Evolutionary conservation across 345 rosid species (phyloP).

Genomic region (Pistacia vera): DNA sequence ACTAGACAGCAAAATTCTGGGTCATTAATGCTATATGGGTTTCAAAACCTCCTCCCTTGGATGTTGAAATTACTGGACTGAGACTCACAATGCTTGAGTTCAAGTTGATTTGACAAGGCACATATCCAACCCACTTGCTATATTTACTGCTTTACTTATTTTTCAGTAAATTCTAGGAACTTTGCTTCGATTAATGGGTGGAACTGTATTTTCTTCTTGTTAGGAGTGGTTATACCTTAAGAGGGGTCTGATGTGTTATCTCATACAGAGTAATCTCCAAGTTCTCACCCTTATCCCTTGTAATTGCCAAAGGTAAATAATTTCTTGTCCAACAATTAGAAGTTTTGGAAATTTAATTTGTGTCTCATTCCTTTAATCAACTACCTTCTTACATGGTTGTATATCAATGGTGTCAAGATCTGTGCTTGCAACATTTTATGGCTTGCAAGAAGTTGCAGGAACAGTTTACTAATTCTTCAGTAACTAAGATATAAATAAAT

Average conservation of each 20-base stretch:
- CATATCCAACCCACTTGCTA: neutral
- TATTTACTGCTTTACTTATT: neutral
- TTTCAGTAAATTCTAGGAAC: neutral
- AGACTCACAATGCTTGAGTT: constrained; percentile 35
- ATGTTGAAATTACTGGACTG: constrained; percentile 47
- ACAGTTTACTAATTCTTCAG: neutral
- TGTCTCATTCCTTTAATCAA: neutral
- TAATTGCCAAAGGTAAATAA: constrained; percentile 53
- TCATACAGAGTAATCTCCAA: constrained; percentile 43
- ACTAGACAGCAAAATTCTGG: constrained; percentile 34
- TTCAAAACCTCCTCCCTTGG: constrained; percentile 43
- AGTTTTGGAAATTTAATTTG: neutral
- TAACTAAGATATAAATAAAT: neutral
- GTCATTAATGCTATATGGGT: constrained; percentile 42
- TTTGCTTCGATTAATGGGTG: neutral
- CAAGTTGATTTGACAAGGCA: constrained; percentile 48
- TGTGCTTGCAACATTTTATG: neutral
- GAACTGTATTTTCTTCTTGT: neutral
- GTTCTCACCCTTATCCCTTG: constrained; percentile 49
- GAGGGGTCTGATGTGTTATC: constrained; percentile 48
- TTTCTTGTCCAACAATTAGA: neutral
- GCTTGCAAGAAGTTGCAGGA: neutral
- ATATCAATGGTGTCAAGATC: neutral
- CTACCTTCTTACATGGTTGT: neutral
- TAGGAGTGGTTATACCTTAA: constrained; percentile 64